Evolutionary conservation across 768 basidiomycete species (phyloP).

Genomic region (Filobasidium floriforme): DNA sequence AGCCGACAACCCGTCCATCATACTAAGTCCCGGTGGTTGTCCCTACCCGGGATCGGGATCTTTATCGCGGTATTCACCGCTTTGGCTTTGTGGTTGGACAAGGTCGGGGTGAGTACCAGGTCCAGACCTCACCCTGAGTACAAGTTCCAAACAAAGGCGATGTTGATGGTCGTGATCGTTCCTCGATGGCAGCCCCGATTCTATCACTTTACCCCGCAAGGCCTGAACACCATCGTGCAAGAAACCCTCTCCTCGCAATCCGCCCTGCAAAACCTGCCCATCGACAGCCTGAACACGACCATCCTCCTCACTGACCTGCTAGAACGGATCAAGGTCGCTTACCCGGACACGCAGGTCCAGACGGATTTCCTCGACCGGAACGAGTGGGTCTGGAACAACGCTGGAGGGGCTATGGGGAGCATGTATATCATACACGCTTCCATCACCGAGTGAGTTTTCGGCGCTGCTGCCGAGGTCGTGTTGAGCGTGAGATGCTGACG

Average conservation of each 20-base stretch:
- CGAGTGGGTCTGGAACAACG: slow-evolving; percentile 96
- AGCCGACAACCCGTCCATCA: neutral
- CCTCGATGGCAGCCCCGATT: slow-evolving; percentile 58
- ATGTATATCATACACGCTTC: slow-evolving; percentile 97
- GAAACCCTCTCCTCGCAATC: slow-evolving; percentile 56
- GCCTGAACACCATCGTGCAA: slow-evolving; percentile 65
- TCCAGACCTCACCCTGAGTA: too few species aligned
- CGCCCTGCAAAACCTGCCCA: slow-evolving; percentile 17
- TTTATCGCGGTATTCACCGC: slow-evolving; percentile 28
- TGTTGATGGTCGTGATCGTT: too few species aligned
- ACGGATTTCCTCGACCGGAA: slow-evolving; percentile 46
- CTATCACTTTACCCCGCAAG: slow-evolving; percentile 72
- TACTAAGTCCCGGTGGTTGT: slow-evolving; percentile 11
- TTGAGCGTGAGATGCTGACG: neutral
- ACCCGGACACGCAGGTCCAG: slow-evolving; percentile 52
- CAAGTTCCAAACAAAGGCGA: too few species aligned
- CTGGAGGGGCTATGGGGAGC: slow-evolving; percentile 88
- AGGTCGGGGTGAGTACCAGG: slow-evolving; percentile 33
- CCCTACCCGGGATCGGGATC: slow-evolving; percentile 18
- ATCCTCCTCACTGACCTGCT: slow-evolving; percentile 76
- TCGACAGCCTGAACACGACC: slow-evolving; percentile 49
- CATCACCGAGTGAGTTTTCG: slow-evolving; percentile 83
- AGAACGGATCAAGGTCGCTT: slow-evolving; percentile 64
- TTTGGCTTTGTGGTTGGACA: slow-evolving; percentile 30
- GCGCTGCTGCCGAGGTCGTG: neutral